phyloP scores from a whole-genome alignment of 176 grass and related monocot genomes.

The Avena eriantha region DNA sequence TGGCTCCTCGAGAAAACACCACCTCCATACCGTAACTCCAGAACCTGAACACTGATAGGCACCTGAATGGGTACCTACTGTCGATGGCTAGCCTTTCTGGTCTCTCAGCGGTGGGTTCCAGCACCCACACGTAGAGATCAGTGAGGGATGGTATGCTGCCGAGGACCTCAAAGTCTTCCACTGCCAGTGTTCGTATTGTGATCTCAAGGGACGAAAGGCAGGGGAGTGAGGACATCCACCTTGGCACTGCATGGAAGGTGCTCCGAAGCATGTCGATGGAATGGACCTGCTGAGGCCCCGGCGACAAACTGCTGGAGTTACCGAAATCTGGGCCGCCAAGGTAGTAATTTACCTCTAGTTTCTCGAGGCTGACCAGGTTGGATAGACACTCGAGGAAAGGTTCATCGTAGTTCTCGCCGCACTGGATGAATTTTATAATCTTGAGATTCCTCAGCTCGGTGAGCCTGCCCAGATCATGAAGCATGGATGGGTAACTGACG shows the following conservation, averaged over 20 bases:
- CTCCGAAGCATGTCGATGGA: too few species aligned
- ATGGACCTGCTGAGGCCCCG: too few species aligned
- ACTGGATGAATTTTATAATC: neutral
- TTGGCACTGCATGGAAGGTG: neutral
- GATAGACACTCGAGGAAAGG: neutral
- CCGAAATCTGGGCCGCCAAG: too few species aligned
- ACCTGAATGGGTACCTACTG: neutral
- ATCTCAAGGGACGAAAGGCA: neutral
- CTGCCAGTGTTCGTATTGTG: neutral
- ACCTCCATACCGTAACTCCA: neutral
- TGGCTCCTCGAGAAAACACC: conserved; percentile 7
- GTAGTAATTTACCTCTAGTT: too few species aligned
- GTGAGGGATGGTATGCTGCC: neutral
- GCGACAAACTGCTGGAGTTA: too few species aligned
- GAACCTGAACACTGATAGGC: neutral
- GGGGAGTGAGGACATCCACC: conserved; percentile 28
- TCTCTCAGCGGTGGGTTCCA: neutral
- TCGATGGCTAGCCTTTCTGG: neutral
- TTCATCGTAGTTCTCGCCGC: neutral
- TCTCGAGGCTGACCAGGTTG: neutral
- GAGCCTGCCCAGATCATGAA: neutral
- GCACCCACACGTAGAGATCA: neutral
- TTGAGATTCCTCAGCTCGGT: neutral
- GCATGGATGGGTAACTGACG: too few species aligned
- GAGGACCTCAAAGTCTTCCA: neutral